Base-by-base conservation (phyloP, 2,329 filamentous ascomycete species). In the Cercospora berteroae region DNA sequence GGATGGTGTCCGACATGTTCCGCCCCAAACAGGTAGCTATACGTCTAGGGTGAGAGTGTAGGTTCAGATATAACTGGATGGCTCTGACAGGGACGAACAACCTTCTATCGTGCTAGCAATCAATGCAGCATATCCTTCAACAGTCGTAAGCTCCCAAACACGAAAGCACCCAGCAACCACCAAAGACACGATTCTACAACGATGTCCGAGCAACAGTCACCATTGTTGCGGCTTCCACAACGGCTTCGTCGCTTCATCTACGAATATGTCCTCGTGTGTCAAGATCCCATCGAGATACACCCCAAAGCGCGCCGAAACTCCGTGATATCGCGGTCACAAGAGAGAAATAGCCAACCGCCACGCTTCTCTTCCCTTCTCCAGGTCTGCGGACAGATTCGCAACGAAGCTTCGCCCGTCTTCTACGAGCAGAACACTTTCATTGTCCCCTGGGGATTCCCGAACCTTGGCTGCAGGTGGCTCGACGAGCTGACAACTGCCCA, bases 401-500 rank as follows among this genome's bases (percentile, higher is more conserved):
- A 44, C 52, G 68, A 70, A 66, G 68, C 68, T 3, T 66, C 69
- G 9, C 65, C 69, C 0, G 42, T 67, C 5, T 67, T 67, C 52
- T 71, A 66, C 27, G 27, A 36, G n/a, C 27, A 42, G 18, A 69
- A 68, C 60, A 69, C 61, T 4, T 69, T 69, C 52, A 36, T 68
- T 10, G 63, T 69, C 4, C 69, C 67, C 2, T 69, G 67, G 67
- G 67, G 65, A 5, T 69, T 68, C 36, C 69, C 67, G 5, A 66
- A 65, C 36, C 59, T 71, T 12, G 67, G 67, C 27, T 65, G 63
- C 31, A 33, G 63, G n/a, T 69, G 66, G 65, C 64, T 71, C 5
- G 69, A 71, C 16, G 66, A 60, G 25, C 64, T 68, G 5, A 48
- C 67, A 4, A 33, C 68, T 12, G 5, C 64, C n/a, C 58, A 69